Conservation (phyloP, 176 grass and related monocot species). For the Hyparrhenia diplandra region DNA sequence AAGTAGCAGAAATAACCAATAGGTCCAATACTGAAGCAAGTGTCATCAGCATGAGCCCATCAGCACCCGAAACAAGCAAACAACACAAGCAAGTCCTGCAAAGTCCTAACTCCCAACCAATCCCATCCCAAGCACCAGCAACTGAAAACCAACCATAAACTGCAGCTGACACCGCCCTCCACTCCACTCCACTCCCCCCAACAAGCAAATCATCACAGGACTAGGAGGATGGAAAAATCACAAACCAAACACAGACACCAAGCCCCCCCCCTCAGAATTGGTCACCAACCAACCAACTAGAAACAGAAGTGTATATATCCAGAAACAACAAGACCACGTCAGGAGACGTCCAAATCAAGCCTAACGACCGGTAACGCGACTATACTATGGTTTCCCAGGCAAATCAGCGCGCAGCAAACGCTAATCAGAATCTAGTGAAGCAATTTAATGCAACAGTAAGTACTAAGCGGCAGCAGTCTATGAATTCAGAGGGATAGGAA, state of each 20-base stretch:
- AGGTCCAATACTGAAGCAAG: neutral
- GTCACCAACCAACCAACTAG: slow-evolving; percentile 13
- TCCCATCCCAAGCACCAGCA: neutral
- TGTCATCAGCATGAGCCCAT: neutral
- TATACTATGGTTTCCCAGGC: neutral
- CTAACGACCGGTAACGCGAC: slow-evolving; percentile 11
- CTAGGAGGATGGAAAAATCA: neutral
- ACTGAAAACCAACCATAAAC: neutral
- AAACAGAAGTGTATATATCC: too few relatives aligned
- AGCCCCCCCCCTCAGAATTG: neutral
- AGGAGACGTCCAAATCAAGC: slow-evolving; percentile 36
- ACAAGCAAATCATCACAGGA: neutral
- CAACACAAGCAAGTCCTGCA: neutral
- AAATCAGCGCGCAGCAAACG: neutral
- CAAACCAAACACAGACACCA: neutral
- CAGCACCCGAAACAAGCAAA: neutral
- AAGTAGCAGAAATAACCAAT: too few relatives aligned
- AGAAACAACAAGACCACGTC: neutral
- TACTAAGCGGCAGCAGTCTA: neutral
- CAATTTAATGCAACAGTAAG: neutral
- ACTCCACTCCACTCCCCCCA: too few relatives aligned
- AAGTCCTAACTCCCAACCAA: slow-evolving; percentile 18
- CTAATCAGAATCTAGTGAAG: neutral
- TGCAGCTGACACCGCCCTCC: neutral
- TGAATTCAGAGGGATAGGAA: neutral